Percentiles rank a stretch among this genome's conserved stretches.
These are phyloP conservation scores for Mycosphaerella sp. DNA, from an alignment of 2,329 filamentous ascomycete genomes.

Conservation along the genomic window DNA sequence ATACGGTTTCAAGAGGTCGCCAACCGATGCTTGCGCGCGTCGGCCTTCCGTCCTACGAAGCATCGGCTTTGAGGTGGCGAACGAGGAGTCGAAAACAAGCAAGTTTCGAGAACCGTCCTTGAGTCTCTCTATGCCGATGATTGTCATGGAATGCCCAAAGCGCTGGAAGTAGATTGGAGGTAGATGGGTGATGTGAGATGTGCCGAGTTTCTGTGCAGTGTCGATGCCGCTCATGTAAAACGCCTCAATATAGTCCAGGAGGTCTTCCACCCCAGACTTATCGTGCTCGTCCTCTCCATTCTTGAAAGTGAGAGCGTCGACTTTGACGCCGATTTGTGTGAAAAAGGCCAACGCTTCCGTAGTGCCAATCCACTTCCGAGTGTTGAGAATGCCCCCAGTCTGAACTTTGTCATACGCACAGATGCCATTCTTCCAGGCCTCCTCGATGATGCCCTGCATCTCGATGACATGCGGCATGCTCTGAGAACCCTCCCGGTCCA, in stretches of 20 bases:
- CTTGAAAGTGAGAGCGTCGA: conserved; percentile 48
- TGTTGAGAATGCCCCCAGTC: conserved; percentile 81
- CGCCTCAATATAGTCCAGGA: conserved; percentile 62
- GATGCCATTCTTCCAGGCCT: conserved; percentile 80
- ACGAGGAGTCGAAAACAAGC: conserved; percentile 84
- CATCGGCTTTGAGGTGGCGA: conserved; percentile 61
- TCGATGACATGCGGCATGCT: conserved; percentile 68
- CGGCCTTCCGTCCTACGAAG: conserved; percentile 50
- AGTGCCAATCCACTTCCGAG: conserved; percentile 92
- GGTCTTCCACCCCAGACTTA: conserved; percentile 47
- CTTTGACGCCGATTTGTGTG: conserved; percentile 52
- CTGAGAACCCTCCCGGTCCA: conserved; percentile 19
- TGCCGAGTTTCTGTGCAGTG: conserved; percentile 47
- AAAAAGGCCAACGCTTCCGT: conserved; percentile 82
- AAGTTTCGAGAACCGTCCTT: conserved; percentile 60
- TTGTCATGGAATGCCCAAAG: conserved; percentile 83
- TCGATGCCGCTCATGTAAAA: conserved; percentile 62
- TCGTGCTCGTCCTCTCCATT: conserved; percentile 37
- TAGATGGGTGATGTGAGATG: conserved; percentile 64
- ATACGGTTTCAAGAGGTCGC: conserved; percentile 61
- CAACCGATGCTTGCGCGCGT: conserved; percentile 37
- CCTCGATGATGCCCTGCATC: conserved; percentile 80
- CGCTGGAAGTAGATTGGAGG: conserved; percentile 90
- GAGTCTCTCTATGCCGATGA: conserved; percentile 73
- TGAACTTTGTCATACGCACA: conserved; percentile 68